Base-by-base conservation (phyloP, 139 green algal species). In the Picochlorum sp. region DNA sequence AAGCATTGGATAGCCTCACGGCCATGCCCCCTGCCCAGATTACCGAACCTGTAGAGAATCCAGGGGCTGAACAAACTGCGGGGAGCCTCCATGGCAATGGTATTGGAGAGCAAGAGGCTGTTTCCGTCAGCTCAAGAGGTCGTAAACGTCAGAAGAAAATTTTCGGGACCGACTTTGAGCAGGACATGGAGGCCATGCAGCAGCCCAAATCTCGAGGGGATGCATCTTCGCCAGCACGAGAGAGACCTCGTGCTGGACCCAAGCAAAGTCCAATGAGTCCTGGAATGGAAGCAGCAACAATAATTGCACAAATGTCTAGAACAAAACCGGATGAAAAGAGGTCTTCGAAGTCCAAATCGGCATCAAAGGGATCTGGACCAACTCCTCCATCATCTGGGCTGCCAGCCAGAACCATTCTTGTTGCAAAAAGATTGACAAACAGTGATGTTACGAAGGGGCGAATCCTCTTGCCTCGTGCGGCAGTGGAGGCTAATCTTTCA, bases 361-460 rank as follows among this genome's bases (percentile, higher is more conserved):
- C 38, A 68, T 28, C 47, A 6, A 46, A 59, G 51, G 5, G 34
- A 64, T 37, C 58, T 32, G 23, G 30, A 30, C 71, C 71, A 44
- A 74, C 65, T 16, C 58, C 71, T 4, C 30, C 45, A 18, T 78
- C 71, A 30, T 72, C 71, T 11, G 71, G 71, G 38, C 60, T 78
- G 14, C 71, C 71, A 8, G 71, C 71, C 2, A 59, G 71, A 50
- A 78, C 71, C 28, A 78, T 92, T 59, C 70, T 92, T 58, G 80
- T 89, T 56, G 80, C 84, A 61, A 92, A 92, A 72, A 61, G 72
- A 14, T 71, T 92, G 14, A 92, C 85, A 49, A 79, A 81, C 20
- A 86, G 75, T 24, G 85, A 92, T 56, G 72, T 79, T 23, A 75
- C 63, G 64, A 81, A 77, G 37, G 80, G 80, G 4, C 78, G 85